phyloP scores from a whole-genome alignment of 1,284 basidiomycete species.

The Ganoderma sinense region DNA sequence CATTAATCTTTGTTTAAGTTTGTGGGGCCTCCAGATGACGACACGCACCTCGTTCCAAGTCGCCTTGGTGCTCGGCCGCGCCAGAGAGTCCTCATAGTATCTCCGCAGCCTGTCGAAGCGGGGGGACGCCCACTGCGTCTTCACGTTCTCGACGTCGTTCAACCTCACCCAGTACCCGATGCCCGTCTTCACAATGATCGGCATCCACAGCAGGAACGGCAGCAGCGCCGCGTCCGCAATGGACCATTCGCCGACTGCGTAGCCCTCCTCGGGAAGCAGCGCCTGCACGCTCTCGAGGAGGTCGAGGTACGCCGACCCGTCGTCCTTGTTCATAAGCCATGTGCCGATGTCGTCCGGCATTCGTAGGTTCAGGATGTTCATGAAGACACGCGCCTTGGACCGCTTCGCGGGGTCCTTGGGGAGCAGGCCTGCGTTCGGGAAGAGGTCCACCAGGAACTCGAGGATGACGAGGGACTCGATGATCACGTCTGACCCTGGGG shows the following conservation, averaged over 20 bases:
- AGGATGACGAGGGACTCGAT: conserved; percentile 66
- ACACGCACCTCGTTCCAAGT: conserved; percentile 1
- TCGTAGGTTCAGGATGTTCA: conserved; percentile 37
- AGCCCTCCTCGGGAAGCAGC: conserved; percentile 29
- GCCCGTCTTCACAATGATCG: conserved; percentile 29
- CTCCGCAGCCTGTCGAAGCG: neutral
- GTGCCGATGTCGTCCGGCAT: conserved; percentile 1
- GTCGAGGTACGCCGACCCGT: neutral
- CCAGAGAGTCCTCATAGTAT: neutral
- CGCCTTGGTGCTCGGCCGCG: neutral
- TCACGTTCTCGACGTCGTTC: neutral
- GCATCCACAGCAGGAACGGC: conserved; percentile 44
- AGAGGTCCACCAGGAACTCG: conserved; percentile 65
- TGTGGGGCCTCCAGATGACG: neutral
- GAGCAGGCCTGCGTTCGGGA: conserved; percentile 51
- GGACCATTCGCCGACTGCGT: conserved; percentile 48
- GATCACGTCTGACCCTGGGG: conserved; percentile 60
- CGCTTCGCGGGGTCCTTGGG: conserved; percentile 59
- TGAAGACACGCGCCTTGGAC: conserved; percentile 65
- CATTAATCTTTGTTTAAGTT: neutral
- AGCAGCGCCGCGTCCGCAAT: conserved; percentile 62
- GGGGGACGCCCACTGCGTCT: conserved; percentile 1
- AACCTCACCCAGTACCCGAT: neutral
- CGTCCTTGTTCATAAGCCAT: conserved; percentile 7
- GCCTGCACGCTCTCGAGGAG: conserved; percentile 12